phyloP scores from a whole-genome alignment of 768 basidiomycete species.

The Mycena kentingensis region DNA sequence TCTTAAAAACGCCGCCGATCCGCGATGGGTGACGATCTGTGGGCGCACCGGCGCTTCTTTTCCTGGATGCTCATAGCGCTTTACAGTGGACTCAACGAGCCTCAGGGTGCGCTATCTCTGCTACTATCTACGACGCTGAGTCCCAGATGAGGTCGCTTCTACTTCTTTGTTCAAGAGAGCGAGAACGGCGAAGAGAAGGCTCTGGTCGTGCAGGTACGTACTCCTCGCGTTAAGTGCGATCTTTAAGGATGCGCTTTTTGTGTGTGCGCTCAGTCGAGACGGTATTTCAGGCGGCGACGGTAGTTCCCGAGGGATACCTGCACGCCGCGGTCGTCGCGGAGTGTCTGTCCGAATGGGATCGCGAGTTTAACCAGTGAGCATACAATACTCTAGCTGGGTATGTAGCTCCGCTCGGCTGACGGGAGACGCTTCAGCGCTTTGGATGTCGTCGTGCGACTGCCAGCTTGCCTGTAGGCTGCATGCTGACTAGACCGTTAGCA shows the following conservation, averaged over 20 bases:
- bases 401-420: not conserved
- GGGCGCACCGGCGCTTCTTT: not conserved
- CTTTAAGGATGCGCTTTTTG: not conserved
- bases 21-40: not conserved
- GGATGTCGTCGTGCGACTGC: constrained; percentile 3
- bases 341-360: not conserved
- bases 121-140: constrained; percentile 1
- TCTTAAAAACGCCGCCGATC: no score
- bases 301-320: constrained; percentile 6
- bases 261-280: not conserved
- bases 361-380: constrained; percentile 5
- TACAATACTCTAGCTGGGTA: not conserved
- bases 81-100: constrained; percentile 11
- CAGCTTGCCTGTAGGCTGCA: not conserved
- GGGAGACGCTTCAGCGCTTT: constrained; percentile 1
- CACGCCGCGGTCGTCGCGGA: not conserved
- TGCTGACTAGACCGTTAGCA: constrained; percentile 3
- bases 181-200: not conserved
- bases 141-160: constrained; percentile 4
- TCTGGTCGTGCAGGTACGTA: constrained; percentile 12
- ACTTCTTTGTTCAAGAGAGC: not conserved
- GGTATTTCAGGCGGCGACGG: constrained; percentile 1
- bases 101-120: not conserved
- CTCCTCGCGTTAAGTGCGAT: not conserved
- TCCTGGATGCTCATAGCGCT: not conserved